Conservation (phyloP, 176 grass and related monocot species). For the Carex kokanica region DNA sequence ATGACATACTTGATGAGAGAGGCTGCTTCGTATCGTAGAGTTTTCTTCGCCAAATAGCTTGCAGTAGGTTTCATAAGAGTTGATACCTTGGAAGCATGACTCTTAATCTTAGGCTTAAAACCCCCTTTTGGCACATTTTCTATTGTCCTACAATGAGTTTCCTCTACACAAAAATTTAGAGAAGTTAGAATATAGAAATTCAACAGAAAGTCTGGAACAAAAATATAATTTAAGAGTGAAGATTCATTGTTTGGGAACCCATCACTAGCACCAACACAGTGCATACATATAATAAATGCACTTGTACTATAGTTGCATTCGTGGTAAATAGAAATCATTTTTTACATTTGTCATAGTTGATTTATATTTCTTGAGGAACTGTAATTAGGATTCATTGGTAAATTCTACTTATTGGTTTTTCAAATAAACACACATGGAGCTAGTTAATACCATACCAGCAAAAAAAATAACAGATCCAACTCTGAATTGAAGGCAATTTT, state of each 20-base stretch:
- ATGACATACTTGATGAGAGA: slow-evolving; percentile 35
- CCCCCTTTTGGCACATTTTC: slow-evolving; percentile 28
- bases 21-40: slow-evolving; percentile 27
- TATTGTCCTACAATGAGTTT: slow-evolving; percentile 27
- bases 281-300: background rate
- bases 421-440: background rate
- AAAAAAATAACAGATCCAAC: background rate
- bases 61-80: slow-evolving; percentile 93
- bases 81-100: slow-evolving; percentile 45
- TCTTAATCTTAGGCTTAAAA: slow-evolving; percentile 28
- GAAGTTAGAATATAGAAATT: background rate
- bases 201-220: slow-evolving; percentile 1
- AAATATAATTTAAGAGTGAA: background rate
- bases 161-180: slow-evolving; percentile 31
- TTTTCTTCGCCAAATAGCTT: slow-evolving; percentile 82
- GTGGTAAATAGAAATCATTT: background rate
- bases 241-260: background rate
- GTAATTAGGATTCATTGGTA: background rate
- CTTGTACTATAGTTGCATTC: background rate
- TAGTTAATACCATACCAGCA: background rate
- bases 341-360: background rate
- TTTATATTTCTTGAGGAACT: background rate
- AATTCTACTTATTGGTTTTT: background rate
- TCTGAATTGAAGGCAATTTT: background rate
- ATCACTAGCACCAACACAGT: background rate